These are phyloP conservation scores for Casaregolazyma lundiana DNA, from an alignment of 1,139 yeast genomes.

Conservation along the genomic window DNA sequence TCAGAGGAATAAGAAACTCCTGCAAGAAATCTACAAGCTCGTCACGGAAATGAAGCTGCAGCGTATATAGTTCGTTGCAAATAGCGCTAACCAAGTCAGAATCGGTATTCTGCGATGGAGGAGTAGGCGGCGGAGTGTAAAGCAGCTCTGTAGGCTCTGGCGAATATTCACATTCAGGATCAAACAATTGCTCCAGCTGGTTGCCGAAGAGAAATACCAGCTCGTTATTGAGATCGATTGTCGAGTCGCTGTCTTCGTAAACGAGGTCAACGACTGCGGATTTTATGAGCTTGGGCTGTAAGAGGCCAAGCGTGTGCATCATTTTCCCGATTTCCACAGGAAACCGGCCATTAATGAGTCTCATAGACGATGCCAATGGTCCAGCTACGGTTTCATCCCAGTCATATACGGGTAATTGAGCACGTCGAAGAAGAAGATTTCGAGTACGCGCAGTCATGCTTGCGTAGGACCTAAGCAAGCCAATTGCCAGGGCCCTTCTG, in stretches of 20 bases:
- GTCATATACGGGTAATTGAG: conserved; percentile 17
- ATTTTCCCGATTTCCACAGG: conserved; percentile 57
- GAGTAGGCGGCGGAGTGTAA: conserved; percentile 49
- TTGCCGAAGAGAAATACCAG: conserved; percentile 73
- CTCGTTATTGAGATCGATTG: conserved; percentile 65
- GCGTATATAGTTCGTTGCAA: conserved; percentile 58
- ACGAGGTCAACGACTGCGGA: conserved; percentile 69
- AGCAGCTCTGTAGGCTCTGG: conserved; percentile 77
- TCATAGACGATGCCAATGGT: conserved; percentile 57
- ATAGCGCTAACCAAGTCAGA: conserved; percentile 40
- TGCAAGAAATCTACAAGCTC: conserved; percentile 70
- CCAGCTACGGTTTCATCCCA: conserved; percentile 84
- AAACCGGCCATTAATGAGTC: conserved; percentile 43
- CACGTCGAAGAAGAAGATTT: conserved; percentile 17
- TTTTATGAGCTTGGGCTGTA: conserved; percentile 50
- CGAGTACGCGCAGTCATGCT: conserved; percentile 39
- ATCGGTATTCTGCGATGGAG: conserved; percentile 21
- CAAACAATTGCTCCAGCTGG: conserved; percentile 82
- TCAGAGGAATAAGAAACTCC: conserved; percentile 70
- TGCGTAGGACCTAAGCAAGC: conserved; percentile 64
- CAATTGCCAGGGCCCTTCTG: conserved; percentile 70
- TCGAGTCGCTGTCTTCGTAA: conserved; percentile 50
- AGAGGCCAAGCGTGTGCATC: conserved; percentile 50
- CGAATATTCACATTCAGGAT: conserved; percentile 83
- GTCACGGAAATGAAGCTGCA: conserved; percentile 72